Evolutionary conservation across 495 filamentous ascomycete species (phyloP).

Genomic region (Xylaria scruposa): DNA sequence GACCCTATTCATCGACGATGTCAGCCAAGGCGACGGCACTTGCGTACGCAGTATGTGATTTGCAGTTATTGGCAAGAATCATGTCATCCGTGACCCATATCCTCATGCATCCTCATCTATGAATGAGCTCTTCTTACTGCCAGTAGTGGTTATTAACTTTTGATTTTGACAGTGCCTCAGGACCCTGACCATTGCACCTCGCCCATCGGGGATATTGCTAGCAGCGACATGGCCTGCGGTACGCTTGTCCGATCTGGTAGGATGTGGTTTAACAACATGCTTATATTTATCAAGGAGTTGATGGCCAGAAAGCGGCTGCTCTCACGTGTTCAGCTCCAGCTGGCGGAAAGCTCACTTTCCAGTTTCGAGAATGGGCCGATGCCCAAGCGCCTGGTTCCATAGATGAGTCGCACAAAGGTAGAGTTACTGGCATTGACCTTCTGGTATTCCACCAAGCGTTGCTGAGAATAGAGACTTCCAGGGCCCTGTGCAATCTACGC

Average conservation of each 20-base stretch:
- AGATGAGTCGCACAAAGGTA: conserved; percentile 67
- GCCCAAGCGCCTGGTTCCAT: conserved; percentile 59
- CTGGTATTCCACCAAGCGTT: background rate
- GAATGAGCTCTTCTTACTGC: background rate
- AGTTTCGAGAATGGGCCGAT: conserved; percentile 68
- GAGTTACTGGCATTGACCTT: background rate
- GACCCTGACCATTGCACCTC: conserved; percentile 53
- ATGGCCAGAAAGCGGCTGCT: conserved; percentile 61
- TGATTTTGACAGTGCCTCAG: conserved; percentile 49
- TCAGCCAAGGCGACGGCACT: conserved; percentile 69
- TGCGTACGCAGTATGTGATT: conserved; percentile 62
- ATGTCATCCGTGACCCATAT: background rate
- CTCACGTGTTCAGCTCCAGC: conserved; percentile 63
- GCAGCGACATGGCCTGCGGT: conserved; percentile 76
- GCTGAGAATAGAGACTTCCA: conserved; percentile 19
- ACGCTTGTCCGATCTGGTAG: conserved; percentile 27
- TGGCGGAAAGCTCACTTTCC: conserved; percentile 64
- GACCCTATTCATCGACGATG: conserved; percentile 68
- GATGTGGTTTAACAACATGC: background rate
- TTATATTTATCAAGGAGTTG: conserved; percentile 50
- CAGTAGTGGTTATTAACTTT: background rate
- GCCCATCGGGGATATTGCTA: conserved; percentile 60
- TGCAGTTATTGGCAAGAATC: background rate
- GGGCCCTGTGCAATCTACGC: conserved; percentile 75
- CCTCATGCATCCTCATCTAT: background rate